Percentiles rank a stretch among this genome's conserved stretches.
These are phyloP conservation scores for Talaromyces amestolkiae DNA, from an alignment of 2,329 filamentous ascomycete species.

Conservation along the genomic window DNA sequence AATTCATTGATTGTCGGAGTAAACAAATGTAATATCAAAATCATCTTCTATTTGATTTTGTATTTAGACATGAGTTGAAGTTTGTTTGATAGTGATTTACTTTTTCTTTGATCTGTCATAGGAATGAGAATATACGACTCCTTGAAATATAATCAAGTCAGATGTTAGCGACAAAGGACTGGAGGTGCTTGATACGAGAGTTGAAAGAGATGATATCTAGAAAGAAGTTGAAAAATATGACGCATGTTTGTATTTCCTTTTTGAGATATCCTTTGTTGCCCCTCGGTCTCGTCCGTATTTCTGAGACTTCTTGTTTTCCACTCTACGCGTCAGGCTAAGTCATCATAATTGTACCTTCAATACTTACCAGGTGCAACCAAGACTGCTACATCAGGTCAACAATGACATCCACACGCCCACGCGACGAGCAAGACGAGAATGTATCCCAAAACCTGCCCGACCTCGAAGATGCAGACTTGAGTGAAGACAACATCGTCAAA, in stretches of 20 bases:
- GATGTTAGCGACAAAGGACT: no score
- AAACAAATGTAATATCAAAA: no score
- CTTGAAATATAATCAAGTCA: no score
- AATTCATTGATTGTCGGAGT: no score
- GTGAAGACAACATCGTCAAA: conserved; percentile 15
- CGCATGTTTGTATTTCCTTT: conserved; percentile 1
- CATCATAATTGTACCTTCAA: not conserved
- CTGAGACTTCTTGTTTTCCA: not conserved
- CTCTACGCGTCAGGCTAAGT: not conserved
- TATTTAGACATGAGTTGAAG: no score
- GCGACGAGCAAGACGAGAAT: not conserved
- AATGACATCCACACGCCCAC: not conserved
- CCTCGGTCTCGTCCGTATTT: not conserved
- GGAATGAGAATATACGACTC: no score
- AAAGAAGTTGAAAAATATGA: not conserved
- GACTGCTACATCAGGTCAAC: not conserved
- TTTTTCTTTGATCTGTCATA: no score
- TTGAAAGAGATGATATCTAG: not conserved
- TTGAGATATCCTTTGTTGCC: conserved; percentile 3
- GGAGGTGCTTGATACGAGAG: no score
- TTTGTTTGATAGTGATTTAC: no score
- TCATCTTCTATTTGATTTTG: no score
- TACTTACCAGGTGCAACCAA: not conserved
- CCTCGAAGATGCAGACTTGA: conserved; percentile 2
- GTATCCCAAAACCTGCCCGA: not conserved